Evolutionary conservation across 108 stramenopile genomes (phyloP).

Genomic region (Cyclostephanos tholiformis): DNA sequence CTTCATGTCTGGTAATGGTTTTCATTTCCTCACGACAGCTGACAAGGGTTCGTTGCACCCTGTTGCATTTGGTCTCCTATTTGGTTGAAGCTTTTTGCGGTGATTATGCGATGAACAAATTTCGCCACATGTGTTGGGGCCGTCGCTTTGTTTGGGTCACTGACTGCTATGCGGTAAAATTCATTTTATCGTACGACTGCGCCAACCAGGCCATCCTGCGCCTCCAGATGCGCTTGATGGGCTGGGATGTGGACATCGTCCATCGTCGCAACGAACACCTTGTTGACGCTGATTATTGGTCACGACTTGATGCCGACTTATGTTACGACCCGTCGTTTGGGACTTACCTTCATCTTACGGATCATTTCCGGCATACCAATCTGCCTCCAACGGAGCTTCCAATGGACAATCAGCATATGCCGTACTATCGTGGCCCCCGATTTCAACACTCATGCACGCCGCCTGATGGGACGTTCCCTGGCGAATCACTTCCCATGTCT

Average conservation of each 20-base stretch:
- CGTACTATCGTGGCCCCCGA: slow-evolving; percentile 1
- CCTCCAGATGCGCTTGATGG: background rate
- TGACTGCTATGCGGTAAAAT: no score
- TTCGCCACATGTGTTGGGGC: no score
- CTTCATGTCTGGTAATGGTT: no score
- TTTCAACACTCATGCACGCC: no score
- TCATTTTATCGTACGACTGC: no score
- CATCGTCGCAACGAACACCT: no score
- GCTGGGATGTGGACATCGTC: no score
- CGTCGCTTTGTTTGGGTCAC: no score
- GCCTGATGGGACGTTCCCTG: no score
- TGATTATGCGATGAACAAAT: background rate
- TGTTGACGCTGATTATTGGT: slow-evolving; percentile 5
- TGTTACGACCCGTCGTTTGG: background rate
- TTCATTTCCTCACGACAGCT: no score
- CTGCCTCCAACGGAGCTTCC: background rate
- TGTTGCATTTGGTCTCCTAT: background rate
- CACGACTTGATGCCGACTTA: background rate
- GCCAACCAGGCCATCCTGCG: no score
- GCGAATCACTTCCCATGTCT: no score
- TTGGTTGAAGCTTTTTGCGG: background rate
- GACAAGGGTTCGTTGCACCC: background rate
- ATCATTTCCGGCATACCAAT: background rate
- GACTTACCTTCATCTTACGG: background rate
- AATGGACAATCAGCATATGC: background rate